Base-by-base conservation (phyloP, 352 stramenopile genomes). In the Phytophthora tentaculata region DNA sequence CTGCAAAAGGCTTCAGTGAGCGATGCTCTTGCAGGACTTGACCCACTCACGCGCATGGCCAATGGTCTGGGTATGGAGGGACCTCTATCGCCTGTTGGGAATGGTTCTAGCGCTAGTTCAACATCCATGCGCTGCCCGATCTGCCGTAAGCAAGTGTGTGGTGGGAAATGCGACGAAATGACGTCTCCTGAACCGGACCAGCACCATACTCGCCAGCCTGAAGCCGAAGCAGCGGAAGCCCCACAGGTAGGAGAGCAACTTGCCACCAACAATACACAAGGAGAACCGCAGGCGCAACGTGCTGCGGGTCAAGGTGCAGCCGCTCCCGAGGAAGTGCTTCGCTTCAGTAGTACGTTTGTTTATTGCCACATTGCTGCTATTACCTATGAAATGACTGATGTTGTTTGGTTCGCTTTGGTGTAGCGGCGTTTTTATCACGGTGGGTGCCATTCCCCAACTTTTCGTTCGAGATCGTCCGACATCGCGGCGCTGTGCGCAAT, bases 331-430 rank as follows among this genome's bases (percentile, higher is more conserved):
- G 81, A 90, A 66, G 82, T 91, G 51, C 66, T 93, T 59, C 83
- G 83, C 53, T 89, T 93, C 44, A 93, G 83, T 64, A 93, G 85
- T 93, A 86, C 64, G 85, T 83, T n/a, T n/a, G n/a, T n/a, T n/a
- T n/a, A n/a, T n/a, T n/a, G n/a, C n/a, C 23, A 10, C 51, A 4
- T 19, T 45, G 24, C 24, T 54, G 49, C 24, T 61, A 7, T 41
- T n/a, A n/a, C n/a, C n/a, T n/a, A n/a, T n/a, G n/a, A n/a, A n/a
- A n/a, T n/a, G 32, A 20, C 61, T 76, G 19, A 76, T 24, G 2
- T 56, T 28, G 47, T 67, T 8, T 7, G 74, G 16, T 77, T 9
- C 9, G 16, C 19, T 26, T 50, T 63, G 20, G 10, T 65, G 35
- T 28, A 92, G 84, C 84, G 14, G 84, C 85, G 45, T 90, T 90